Evolutionary conservation across 257 asterid genomes (phyloP).

Genomic region (Cynanchum wilfordii): DNA sequence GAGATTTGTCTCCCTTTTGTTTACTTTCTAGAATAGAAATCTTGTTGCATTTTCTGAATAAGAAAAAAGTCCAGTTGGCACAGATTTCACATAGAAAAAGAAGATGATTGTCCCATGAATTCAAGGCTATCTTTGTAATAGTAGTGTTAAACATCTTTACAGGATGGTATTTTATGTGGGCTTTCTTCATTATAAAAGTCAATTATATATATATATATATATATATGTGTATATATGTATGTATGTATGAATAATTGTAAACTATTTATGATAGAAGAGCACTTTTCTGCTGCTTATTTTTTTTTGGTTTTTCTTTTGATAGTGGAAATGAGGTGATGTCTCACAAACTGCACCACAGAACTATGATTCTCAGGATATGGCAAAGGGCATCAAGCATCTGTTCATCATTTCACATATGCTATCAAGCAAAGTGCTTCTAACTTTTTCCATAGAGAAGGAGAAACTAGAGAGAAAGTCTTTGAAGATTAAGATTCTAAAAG

Average conservation of each 20-base stretch:
- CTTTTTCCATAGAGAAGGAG: slow-evolving; percentile 5
- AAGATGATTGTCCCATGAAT: not conserved
- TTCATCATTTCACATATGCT: not conserved
- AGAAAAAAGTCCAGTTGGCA: not conserved
- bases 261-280: slow-evolving; percentile 11
- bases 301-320: not conserved
- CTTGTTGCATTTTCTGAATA: not conserved
- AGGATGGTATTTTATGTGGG: slow-evolving; percentile 18
- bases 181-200: slow-evolving; percentile 18
- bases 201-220: not conserved
- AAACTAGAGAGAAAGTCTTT: not conserved
- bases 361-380: slow-evolving; percentile 25
- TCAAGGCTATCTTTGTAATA: not conserved
- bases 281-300: not conserved
- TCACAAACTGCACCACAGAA: slow-evolving; percentile 23
- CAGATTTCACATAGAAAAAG: too few relatives aligned
- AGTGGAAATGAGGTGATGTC: slow-evolving; percentile 23
- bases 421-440: not conserved
- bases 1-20: slow-evolving; percentile 3
- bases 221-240: too few relatives aligned
- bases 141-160: not conserved
- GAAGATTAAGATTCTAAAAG: slow-evolving; percentile 4
- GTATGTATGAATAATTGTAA: too few relatives aligned
- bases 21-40: slow-evolving; percentile 1
- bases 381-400: slow-evolving; percentile 15